These are phyloP conservation scores for Aspergillus sp. DNA, from an alignment of 2,329 filamentous ascomycete genomes.

Conservation along the genomic window DNA sequence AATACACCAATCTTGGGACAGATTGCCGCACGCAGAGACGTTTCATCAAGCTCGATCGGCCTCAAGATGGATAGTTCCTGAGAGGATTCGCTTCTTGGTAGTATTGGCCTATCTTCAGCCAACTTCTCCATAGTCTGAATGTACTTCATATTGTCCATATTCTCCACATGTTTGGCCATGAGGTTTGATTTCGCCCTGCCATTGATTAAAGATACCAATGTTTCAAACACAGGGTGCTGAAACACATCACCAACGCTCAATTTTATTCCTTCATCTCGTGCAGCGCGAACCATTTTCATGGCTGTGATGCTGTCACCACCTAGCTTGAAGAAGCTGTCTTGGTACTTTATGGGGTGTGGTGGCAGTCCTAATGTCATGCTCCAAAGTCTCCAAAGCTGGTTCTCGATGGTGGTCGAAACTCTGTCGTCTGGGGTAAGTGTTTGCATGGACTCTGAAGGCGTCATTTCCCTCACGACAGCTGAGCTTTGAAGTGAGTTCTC, in stretches of 20 bases:
- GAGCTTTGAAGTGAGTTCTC: slow-evolving; percentile 13
- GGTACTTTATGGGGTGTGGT: slow-evolving; percentile 31
- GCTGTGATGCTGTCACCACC: slow-evolving; percentile 44
- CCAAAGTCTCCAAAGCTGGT: slow-evolving; percentile 40
- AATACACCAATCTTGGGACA: slow-evolving; percentile 53
- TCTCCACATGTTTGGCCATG: slow-evolving; percentile 15
- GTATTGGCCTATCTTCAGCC: slow-evolving; percentile 1
- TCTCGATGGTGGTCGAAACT: slow-evolving; percentile 30
- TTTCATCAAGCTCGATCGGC: slow-evolving; percentile 27
- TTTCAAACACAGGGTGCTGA: slow-evolving; percentile 41
- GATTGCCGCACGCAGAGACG: slow-evolving; percentile 41
- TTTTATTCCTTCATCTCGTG: slow-evolving; percentile 39
- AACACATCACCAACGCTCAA: slow-evolving; percentile 48
- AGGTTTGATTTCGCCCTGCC: slow-evolving; percentile 21
- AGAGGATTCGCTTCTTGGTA: slow-evolving; percentile 1
- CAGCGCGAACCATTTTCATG: slow-evolving; percentile 43
- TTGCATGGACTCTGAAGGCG: slow-evolving; percentile 22
- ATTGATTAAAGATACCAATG: slow-evolving; percentile 36
- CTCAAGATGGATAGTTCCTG: slow-evolving; percentile 26
- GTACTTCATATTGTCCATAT: slow-evolving; percentile 14
- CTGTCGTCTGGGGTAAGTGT: slow-evolving; percentile 33
- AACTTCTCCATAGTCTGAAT: slow-evolving; percentile 10
- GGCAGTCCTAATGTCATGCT: slow-evolving; percentile 37
- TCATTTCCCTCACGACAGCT: background rate
- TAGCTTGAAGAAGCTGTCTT: slow-evolving; percentile 45